Evolutionary conservation across 208 protist genomes (phyloP).

Genomic region (Leishmania major): DNA sequence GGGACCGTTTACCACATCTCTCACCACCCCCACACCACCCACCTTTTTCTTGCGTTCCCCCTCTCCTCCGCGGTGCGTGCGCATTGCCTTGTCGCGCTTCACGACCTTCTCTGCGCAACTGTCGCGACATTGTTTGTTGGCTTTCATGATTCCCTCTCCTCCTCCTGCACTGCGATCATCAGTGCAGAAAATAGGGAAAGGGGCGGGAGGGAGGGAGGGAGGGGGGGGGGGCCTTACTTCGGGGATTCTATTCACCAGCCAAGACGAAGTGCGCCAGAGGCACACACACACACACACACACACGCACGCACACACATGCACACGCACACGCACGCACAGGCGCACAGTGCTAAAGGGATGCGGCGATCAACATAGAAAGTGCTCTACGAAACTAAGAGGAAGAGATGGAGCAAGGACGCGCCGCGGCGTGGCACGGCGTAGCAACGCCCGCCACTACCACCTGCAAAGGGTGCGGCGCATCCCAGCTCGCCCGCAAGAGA

Average conservation of each 20-base stretch:
- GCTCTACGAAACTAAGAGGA: neutral
- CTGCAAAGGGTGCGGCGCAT: neutral
- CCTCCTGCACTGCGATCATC: too few relatives aligned
- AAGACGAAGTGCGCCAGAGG: too few relatives aligned
- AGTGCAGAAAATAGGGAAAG: too few relatives aligned
- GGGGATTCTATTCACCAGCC: too few relatives aligned
- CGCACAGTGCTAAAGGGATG: too few relatives aligned
- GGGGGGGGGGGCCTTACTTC: too few relatives aligned
- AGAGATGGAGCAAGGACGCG: neutral
- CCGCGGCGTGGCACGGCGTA: neutral
- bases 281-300: too few relatives aligned
- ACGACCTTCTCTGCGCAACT: neutral
- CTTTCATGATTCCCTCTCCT: too few relatives aligned
- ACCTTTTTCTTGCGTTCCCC: neutral
- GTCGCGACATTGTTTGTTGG: too few relatives aligned
- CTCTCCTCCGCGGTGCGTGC: neutral
- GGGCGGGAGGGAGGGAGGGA: too few relatives aligned
- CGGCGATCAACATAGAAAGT: neutral
- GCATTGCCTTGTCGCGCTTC: neutral
- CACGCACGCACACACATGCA: too few relatives aligned
- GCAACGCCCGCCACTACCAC: neutral
- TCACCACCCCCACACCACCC: neutral
- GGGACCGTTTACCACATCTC: neutral
- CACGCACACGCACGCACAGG: too few relatives aligned
- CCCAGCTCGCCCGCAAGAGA: neutral